Conservation (phyloP, 805 yeast species). For the Yarrowia sp. region DNA sequence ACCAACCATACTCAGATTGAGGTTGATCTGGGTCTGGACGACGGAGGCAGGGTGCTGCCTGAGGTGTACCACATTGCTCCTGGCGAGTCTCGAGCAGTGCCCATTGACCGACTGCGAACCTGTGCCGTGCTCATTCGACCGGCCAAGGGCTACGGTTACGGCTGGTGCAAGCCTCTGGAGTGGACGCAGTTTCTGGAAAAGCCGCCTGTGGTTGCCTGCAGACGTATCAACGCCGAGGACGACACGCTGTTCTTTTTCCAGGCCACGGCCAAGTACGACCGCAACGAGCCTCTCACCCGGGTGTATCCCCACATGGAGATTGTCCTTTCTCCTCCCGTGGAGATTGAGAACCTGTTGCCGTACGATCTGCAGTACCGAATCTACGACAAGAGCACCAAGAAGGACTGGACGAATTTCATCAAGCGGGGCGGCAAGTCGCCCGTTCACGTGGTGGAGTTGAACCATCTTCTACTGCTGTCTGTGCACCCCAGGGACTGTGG, state of each 20-base stretch:
- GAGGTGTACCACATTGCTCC: conserved; percentile 58
- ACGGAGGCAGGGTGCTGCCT: conserved; percentile 47
- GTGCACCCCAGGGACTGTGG: conserved; percentile 63
- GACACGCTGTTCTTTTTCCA: conserved; percentile 67
- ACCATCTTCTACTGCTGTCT: conserved; percentile 72
- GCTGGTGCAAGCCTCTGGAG: conserved; percentile 63
- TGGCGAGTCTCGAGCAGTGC: conserved; percentile 68
- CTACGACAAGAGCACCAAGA: conserved; percentile 73
- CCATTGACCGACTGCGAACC: conserved; percentile 70
- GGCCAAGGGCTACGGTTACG: conserved; percentile 59
- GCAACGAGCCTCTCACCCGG: conserved; percentile 70
- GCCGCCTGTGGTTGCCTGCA: conserved; percentile 65
- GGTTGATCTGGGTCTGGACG: conserved; percentile 55
- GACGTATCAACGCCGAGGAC: conserved; percentile 47
- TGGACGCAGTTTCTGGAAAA: conserved; percentile 69
- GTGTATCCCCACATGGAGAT: conserved; percentile 86
- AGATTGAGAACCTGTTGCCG: conserved; percentile 84
- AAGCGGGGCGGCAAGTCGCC: conserved; percentile 70
- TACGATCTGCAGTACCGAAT: conserved; percentile 76
- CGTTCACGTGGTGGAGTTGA: conserved; percentile 79
- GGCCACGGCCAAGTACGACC: conserved; percentile 68
- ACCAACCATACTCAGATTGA: conserved; percentile 71
- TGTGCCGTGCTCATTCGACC: conserved; percentile 70
- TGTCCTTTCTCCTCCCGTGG: conserved; percentile 81
- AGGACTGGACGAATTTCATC: conserved; percentile 70